Conservation (phyloP, 371 early-diverging fungal genomes). For the Mucor irregularis region DNA sequence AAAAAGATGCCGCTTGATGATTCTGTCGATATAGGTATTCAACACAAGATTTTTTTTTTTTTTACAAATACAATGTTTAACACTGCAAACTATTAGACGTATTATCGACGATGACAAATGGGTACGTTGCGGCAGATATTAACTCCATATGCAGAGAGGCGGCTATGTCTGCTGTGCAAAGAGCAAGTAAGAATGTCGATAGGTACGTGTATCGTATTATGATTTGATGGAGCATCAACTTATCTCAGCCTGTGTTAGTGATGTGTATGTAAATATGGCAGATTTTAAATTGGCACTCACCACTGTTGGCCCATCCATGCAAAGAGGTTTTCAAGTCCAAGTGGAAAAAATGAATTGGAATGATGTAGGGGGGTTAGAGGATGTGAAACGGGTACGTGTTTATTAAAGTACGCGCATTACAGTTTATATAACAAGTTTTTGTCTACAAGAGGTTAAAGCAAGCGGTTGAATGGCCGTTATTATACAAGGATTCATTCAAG, state of each 20-base stretch:
- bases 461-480: constrained; percentile 95
- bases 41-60: not conserved
- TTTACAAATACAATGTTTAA: not conserved
- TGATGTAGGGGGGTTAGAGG: constrained; percentile 93
- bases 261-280: constrained; percentile 35
- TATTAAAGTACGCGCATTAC: no score
- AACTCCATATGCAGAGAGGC: constrained; percentile 90
- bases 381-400: constrained; percentile 76
- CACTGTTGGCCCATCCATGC: constrained; percentile 62
- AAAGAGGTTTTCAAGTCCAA: constrained; percentile 61
- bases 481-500: constrained; percentile 68
- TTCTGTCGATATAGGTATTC: constrained; percentile 47
- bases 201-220: constrained; percentile 1
- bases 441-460: constrained; percentile 86
- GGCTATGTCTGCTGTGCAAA: constrained; percentile 65
- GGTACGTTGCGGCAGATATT: constrained; percentile 98
- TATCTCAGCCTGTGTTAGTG: constrained; percentile 12
- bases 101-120: constrained; percentile 87
- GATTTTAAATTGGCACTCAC: constrained; percentile 72
- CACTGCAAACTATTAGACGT: constrained; percentile 18
- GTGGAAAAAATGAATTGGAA: constrained; percentile 74
- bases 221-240: not conserved
- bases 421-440: not conserved
- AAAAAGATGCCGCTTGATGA: constrained; percentile 55
- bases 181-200: constrained; percentile 20